Evolutionary conservation across 2,329 filamentous ascomycete genomes (phyloP).

Genomic region (Cryphonectria naterciae): DNA sequence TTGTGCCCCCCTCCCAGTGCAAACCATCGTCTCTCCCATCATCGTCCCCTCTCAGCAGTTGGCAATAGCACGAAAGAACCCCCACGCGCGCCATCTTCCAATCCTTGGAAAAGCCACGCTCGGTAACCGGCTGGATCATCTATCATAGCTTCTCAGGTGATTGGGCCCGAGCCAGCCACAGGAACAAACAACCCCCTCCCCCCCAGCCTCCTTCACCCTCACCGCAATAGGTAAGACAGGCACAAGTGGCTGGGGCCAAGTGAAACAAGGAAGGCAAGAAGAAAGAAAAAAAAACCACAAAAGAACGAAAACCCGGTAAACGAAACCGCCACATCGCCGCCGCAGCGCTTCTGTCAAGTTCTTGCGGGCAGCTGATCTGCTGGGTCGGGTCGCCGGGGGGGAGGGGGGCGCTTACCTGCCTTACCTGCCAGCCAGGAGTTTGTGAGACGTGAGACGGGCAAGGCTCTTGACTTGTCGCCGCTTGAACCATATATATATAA

Average conservation of each 20-base stretch:
- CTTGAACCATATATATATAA: background rate
- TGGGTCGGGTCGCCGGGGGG: no score
- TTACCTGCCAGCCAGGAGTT: background rate
- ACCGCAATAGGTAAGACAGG: constrained; percentile 1
- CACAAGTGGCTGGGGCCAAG: background rate
- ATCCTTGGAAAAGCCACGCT: background rate
- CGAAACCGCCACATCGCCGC: background rate
- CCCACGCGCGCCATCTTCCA: background rate
- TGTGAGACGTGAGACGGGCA: background rate
- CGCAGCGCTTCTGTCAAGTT: background rate
- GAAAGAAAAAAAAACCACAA: background rate
- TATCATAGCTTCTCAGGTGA: background rate
- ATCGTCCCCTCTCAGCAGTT: no score
- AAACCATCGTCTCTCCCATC: no score
- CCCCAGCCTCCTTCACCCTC: no score
- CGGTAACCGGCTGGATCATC: background rate
- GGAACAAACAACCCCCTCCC: background rate
- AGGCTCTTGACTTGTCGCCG: no score
- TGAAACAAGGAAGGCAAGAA: background rate
- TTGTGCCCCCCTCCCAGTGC: no score
- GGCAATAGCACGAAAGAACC: background rate
- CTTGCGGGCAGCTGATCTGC: background rate
- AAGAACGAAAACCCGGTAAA: background rate
- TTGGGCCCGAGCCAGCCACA: background rate
- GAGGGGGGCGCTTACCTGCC: background rate